Evolutionary conservation across 257 asterid species (phyloP).

Genomic region (Solanum chmielewskii): DNA sequence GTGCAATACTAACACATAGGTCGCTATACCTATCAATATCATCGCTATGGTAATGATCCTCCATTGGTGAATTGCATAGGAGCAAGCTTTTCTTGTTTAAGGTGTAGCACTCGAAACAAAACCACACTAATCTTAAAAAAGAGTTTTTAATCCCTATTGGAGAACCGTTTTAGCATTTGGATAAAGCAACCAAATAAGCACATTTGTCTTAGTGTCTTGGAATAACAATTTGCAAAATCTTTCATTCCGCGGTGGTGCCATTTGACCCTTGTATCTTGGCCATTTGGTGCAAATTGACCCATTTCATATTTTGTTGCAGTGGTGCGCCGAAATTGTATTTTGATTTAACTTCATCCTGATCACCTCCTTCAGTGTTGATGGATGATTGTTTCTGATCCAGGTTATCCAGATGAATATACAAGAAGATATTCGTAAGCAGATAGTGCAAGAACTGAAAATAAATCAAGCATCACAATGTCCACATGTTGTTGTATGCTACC

Average conservation of each 20-base stretch:
- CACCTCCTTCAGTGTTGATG: neutral
- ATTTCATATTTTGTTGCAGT: neutral
- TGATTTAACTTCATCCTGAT: neutral
- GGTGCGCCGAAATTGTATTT: neutral
- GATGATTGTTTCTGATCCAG: constrained; percentile 21
- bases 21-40: neutral
- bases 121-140: neutral
- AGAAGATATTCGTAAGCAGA: constrained; percentile 94
- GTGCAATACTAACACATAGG: neutral
- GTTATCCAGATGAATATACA: constrained; percentile 94
- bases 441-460: constrained; percentile 95
- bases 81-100: neutral
- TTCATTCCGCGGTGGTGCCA: neutral
- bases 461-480: constrained; percentile 90
- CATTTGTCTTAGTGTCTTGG: neutral
- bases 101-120: neutral
- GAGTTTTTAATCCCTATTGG: neutral
- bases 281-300: neutral
- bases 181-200: neutral
- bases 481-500: constrained; percentile 86
- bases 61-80: neutral
- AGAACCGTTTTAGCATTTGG: neutral
- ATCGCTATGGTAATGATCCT: neutral
- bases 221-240: neutral
- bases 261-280: neutral